Conservation (phyloP, 2,329 filamentous ascomycete species). For the Ascochyta koolunga region DNA sequence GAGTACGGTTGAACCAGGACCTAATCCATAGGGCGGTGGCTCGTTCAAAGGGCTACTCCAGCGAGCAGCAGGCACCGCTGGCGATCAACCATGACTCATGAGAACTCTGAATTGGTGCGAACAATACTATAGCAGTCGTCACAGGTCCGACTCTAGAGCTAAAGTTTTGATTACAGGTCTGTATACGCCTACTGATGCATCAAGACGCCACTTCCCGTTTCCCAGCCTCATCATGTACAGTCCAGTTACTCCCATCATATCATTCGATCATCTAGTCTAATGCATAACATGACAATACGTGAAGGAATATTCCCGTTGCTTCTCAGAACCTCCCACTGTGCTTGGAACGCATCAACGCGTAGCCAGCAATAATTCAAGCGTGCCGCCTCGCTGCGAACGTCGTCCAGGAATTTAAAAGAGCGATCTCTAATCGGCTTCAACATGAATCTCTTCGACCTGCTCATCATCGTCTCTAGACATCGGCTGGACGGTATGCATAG, state of each 20-base stretch:
- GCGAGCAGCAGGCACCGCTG: background rate
- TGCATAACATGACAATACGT: constrained; percentile 11
- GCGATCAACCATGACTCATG: too few relatives aligned
- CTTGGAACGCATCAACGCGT: background rate
- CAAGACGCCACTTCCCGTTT: background rate
- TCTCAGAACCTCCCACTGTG: background rate
- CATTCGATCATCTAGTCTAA: constrained; percentile 15
- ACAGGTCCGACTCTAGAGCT: background rate
- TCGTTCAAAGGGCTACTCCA: too few relatives aligned
- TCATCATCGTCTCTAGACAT: constrained; percentile 25
- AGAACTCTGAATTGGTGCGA: too few relatives aligned
- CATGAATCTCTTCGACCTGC: constrained; percentile 29
- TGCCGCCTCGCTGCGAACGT: background rate
- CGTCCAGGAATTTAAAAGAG: background rate
- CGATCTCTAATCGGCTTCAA: background rate
- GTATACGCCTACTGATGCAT: constrained; percentile 4
- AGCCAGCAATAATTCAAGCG: background rate
- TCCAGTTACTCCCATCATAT: background rate
- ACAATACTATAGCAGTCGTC: background rate
- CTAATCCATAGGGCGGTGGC: too few relatives aligned
- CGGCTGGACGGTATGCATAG: constrained; percentile 26
- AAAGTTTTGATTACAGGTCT: constrained; percentile 4
- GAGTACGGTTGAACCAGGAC: too few relatives aligned
- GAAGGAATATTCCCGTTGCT: background rate
- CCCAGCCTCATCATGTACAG: constrained; percentile 7